Percentiles rank a stretch among this genome's conserved stretches.
phyloP scores from a whole-genome alignment of 805 yeast species.

The Yarrowia phangngaensis region DNA sequence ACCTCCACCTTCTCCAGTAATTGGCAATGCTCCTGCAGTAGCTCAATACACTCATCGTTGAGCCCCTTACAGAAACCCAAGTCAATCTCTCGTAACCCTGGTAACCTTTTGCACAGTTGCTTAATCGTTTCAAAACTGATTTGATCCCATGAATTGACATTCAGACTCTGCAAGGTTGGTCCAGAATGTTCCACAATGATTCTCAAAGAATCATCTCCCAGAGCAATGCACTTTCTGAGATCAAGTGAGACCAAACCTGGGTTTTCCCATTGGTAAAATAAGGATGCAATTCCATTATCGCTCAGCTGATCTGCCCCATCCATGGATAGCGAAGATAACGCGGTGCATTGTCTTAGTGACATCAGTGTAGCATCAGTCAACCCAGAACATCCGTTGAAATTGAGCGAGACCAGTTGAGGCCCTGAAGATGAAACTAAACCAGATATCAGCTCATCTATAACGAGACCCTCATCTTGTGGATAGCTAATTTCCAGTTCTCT shows the following conservation, averaged over 20 bases:
- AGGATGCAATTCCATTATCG: slow-evolving; percentile 57
- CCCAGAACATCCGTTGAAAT: slow-evolving; percentile 67
- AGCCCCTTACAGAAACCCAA: slow-evolving; percentile 75
- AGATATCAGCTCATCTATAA: slow-evolving; percentile 63
- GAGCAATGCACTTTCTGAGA: slow-evolving; percentile 59
- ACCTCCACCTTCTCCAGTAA: slow-evolving; percentile 67
- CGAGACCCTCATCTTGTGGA: slow-evolving; percentile 49
- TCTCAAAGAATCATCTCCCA: slow-evolving; percentile 60
- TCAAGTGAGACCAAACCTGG: slow-evolving; percentile 58
- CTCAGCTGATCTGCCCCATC: slow-evolving; percentile 60
- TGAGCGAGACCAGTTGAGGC: slow-evolving; percentile 52
- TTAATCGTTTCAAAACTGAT: slow-evolving; percentile 45
- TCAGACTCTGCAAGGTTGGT: slow-evolving; percentile 62
- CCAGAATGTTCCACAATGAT: slow-evolving; percentile 61
- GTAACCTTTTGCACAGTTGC: slow-evolving; percentile 41
- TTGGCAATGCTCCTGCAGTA: slow-evolving; percentile 56
- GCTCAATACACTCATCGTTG: slow-evolving; percentile 63
- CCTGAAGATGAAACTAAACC: slow-evolving; percentile 54
- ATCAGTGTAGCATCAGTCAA: slow-evolving; percentile 60
- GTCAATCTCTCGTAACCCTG: slow-evolving; percentile 65
- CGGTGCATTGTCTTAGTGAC: slow-evolving; percentile 51
- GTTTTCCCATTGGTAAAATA: slow-evolving; percentile 55
- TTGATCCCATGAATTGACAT: slow-evolving; percentile 65
- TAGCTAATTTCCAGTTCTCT: slow-evolving; percentile 59
- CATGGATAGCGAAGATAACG: slow-evolving; percentile 62